phyloP scores from a whole-genome alignment of 2,329 filamentous ascomycete species.

The Stagonosporopsis chrysanthemi region DNA sequence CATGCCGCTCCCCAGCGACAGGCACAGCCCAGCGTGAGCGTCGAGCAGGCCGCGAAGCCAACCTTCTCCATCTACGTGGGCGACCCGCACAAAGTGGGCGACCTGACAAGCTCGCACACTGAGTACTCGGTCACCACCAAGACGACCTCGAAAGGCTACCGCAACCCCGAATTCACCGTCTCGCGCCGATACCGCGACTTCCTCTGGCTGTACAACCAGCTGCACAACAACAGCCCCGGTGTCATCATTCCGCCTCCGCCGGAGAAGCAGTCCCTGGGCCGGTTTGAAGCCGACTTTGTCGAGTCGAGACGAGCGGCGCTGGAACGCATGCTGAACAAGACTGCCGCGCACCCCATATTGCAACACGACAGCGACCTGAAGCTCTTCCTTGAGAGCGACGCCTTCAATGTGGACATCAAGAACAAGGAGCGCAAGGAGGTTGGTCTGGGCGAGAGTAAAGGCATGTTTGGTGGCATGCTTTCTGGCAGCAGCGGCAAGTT shows the following conservation, averaged over 20 bases:
- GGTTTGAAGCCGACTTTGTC: conserved; percentile 96
- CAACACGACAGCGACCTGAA: conserved; percentile 95
- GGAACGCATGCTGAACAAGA: conserved; percentile 98
- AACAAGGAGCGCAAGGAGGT: conserved; percentile 94
- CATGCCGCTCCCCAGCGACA: conserved; percentile 59
- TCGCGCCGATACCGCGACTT: conserved; percentile 96
- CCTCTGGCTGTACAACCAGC: conserved; percentile 93
- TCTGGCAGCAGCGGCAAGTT: conserved; percentile 81
- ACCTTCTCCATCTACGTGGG: conserved; percentile 90
- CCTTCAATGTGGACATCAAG: conserved; percentile 96
- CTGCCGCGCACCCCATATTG: conserved; percentile 83
- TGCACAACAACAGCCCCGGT: conserved; percentile 93
- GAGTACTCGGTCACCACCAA: conserved; percentile 95
- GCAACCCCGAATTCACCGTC: conserved; percentile 89
- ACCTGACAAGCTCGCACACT: conserved; percentile 95
- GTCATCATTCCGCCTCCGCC: conserved; percentile 94
- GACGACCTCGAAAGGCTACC: conserved; percentile 96
- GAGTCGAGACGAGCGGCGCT: conserved; percentile 89
- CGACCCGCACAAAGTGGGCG: conserved; percentile 97
- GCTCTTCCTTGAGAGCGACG: conserved; percentile 94
- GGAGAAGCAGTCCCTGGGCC: conserved; percentile 95
- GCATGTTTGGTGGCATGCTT: conserved; percentile 85
- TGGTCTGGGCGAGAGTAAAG: conserved; percentile 87
- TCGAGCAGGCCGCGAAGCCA: conserved; percentile 93
- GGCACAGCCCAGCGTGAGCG: conserved; percentile 79